phyloP scores from a whole-genome alignment of 495 filamentous ascomycete species.

The Pyronema domesticum region DNA sequence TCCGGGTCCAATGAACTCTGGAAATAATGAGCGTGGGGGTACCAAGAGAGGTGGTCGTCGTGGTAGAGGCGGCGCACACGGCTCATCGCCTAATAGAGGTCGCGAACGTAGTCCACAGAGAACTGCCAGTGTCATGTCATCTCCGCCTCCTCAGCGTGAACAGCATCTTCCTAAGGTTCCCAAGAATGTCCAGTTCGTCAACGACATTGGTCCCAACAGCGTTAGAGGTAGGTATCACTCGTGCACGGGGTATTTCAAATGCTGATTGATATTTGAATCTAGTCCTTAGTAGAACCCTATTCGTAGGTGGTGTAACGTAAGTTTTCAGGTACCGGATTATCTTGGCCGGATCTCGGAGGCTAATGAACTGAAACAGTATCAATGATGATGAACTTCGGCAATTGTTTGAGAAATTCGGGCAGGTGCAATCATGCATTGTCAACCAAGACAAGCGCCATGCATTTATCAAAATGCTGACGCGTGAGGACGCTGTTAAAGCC shows the following conservation, averaged over 20 bases:
- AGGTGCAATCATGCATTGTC: slow-evolving; percentile 92
- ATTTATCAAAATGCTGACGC: slow-evolving; percentile 94
- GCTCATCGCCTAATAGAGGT: slow-evolving; percentile 11
- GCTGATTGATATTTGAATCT: slow-evolving; percentile 12
- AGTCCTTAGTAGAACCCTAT: slow-evolving; percentile 87
- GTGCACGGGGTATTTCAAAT: neutral
- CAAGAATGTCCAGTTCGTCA: slow-evolving; percentile 72
- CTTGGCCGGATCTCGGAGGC: slow-evolving; percentile 5
- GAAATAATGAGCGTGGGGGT: slow-evolving; percentile 37
- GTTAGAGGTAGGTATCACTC: slow-evolving; percentile 50
- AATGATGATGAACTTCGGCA: slow-evolving; percentile 62
- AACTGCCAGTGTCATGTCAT: slow-evolving; percentile 14
- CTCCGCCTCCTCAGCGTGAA: neutral
- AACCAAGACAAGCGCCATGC: slow-evolving; percentile 95
- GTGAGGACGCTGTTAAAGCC: slow-evolving; percentile 63
- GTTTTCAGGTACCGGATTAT: slow-evolving; percentile 23
- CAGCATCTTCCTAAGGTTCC: slow-evolving; percentile 26
- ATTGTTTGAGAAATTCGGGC: slow-evolving; percentile 61
- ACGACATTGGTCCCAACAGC: slow-evolving; percentile 45
- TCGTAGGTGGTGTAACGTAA: slow-evolving; percentile 90
- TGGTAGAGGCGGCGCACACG: slow-evolving; percentile 23
- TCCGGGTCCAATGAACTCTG: slow-evolving; percentile 34
- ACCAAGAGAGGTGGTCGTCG: slow-evolving; percentile 36
- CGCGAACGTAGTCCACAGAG: slow-evolving; percentile 36
- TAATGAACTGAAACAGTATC: slow-evolving; percentile 31